Evolutionary conservation across 2,329 filamentous ascomycete genomes (phyloP).

Genomic region (Trichoderma lentiforme): DNA sequence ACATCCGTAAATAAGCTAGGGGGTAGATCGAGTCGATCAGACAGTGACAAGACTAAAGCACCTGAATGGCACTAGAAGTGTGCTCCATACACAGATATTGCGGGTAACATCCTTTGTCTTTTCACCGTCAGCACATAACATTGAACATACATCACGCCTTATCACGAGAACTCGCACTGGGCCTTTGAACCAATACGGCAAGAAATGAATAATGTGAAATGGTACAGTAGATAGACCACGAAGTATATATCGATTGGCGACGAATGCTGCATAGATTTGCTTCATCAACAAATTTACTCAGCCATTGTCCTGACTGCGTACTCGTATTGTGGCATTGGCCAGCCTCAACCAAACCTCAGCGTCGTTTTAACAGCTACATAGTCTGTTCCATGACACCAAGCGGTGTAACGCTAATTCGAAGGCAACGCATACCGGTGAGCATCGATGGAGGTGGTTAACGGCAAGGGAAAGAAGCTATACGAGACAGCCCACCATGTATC

Average conservation of each 20-base stretch:
- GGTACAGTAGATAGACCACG: not conserved
- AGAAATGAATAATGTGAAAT: not conserved
- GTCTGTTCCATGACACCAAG: not conserved
- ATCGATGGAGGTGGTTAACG: not conserved
- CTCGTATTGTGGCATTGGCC: not conserved
- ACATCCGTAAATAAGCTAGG: too few relatives aligned
- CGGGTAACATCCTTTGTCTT: not conserved
- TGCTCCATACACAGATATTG: not conserved
- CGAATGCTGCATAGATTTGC: not conserved
- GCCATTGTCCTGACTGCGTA: not conserved
- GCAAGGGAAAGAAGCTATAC: not conserved
- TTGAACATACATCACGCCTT: not conserved
- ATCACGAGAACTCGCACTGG: not conserved
- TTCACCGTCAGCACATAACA: not conserved
- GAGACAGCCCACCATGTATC: not conserved
- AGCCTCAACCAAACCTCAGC: not conserved
- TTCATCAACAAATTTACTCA: not conserved
- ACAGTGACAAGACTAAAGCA: not conserved
- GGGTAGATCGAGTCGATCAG: too few relatives aligned
- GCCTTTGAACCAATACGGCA: not conserved
- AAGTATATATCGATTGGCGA: not conserved
- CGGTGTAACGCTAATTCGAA: not conserved
- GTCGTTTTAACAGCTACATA: not conserved
- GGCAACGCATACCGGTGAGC: not conserved
- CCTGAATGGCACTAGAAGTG: not conserved